Base-by-base conservation (phyloP, 495 filamentous ascomycete species). In the Bathelium albidoporum region DNA sequence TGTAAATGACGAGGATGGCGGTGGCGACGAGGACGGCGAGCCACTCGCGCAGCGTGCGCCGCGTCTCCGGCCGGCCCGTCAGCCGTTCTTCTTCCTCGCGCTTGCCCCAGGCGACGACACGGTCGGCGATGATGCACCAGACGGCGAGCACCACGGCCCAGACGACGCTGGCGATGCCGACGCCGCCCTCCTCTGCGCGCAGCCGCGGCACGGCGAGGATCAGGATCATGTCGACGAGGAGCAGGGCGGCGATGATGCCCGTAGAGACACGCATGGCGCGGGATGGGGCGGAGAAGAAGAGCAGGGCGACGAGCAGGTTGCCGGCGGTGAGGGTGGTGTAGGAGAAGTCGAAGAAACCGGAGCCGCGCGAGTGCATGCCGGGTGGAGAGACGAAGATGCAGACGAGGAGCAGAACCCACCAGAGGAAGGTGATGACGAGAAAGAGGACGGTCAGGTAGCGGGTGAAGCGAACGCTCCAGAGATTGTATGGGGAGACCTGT, bases 401-500 rank as follows among this genome's bases (percentile, higher is more conserved):
- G 2, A 96, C 83, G 18, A 98, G 78, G 16, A 96, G 79, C 61
- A 97, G 75, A 9, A 88, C 80, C 93, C 94, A 97, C 92, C 94
- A 98, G 44, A 90, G 68, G 68, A 96, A 89, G 70, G 82, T 87
- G 68, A 95, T 73, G 62, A 77, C 75, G 32, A 91, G 78, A 69
- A 96, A 87, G 59, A 88, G 60, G 62, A 93, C 81, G 2, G 88
- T 89, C 43, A 91, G 69, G 71, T 82, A 87, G 66, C 90, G 84
- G 16, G 93, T 75, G 34, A 87, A 80, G 32, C 94, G 85, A 41
- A 98, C 88, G 65, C 84, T 88, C 85, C 89, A 95, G 60, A 97
- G 85, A 71, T 98, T 98, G 77, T 96, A 96, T 0, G 94, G 94
- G 1, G 94, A 91, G 32, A 97, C 88, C 88, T 92, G 44, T 14